Evolutionary conservation across 1,284 basidiomycete species (phyloP).

Genomic region (Malassezia dermatis): DNA sequence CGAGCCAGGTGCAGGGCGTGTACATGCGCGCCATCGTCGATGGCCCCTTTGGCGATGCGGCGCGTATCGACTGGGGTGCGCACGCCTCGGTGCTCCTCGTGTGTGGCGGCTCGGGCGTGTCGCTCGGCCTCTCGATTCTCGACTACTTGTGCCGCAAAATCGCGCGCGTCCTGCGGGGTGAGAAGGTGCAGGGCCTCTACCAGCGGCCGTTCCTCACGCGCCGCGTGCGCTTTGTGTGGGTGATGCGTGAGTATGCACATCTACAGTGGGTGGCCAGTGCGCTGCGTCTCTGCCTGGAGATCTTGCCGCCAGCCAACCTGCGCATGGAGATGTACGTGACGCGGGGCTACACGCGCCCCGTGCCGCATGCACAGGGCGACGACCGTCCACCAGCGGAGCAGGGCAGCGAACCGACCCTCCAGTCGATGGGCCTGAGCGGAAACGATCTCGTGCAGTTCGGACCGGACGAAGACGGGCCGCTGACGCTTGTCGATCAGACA

Average conservation of each 20-base stretch:
- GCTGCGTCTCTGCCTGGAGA: constrained; percentile 59
- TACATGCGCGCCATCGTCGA: constrained; percentile 61
- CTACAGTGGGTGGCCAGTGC: constrained; percentile 69
- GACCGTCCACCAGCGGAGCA: constrained; percentile 7
- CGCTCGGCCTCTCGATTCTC: constrained; percentile 63
- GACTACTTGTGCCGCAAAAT: constrained; percentile 56
- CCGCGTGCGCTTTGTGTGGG: constrained; percentile 71
- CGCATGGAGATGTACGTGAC: constrained; percentile 68
- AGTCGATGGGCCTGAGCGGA: constrained; percentile 53
- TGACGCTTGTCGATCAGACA: constrained; percentile 57
- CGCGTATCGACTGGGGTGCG: constrained; percentile 58
- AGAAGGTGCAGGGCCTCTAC: constrained; percentile 26
- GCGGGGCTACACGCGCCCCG: constrained; percentile 23
- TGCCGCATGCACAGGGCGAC: neutral
- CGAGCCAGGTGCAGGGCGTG: constrained; percentile 50
- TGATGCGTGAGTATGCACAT: constrained; percentile 69
- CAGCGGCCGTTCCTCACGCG: constrained; percentile 53
- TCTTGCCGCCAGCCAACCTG: constrained; percentile 57
- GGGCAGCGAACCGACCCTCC: constrained; percentile 44
- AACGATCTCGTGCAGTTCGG: constrained; percentile 71
- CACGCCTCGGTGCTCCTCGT: constrained; percentile 60
- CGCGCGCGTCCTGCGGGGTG: constrained; percentile 54
- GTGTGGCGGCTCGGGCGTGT: constrained; percentile 69
- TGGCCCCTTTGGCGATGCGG: constrained; percentile 67
- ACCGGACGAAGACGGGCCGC: constrained; percentile 58